Evolutionary conservation across 2,329 filamentous ascomycete species (phyloP), one percentile per base, ranked within the genome.

Genomic region (Balansia obtecta): DNA sequence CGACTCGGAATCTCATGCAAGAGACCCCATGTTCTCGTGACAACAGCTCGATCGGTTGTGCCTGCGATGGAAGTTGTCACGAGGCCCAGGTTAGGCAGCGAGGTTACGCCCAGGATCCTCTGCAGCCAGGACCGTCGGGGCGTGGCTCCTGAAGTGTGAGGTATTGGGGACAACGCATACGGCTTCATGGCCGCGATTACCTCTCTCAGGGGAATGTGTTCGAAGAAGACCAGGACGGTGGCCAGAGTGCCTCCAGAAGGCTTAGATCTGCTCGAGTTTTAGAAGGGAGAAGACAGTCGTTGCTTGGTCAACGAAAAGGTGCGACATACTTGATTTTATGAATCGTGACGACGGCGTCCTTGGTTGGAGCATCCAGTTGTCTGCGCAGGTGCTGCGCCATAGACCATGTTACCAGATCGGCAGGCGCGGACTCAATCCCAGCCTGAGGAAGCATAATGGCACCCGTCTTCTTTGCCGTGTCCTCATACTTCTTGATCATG

Each of bases 191-290:
- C 66, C 3, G 64, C 66, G 13, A 59, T 60, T 6, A 83, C 55
- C 48, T 82, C 68, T 45, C 69, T 65, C 16, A 77, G 47, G 20
- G 68, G 66, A 58, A 74, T 81, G 44, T 65, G 63, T 27, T 83
- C 79, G 51, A 80, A 70, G 20, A 81, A 56, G 45, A 63, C 75
- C 13, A 96, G 64, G 4, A 82, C 69, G 0, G 88, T 89, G 34
- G 78, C 73, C 4, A 90, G 66, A 2, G 86, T 83, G 45, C 82
- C 82, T n/a, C 82, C 82, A 1, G 81, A 85, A 2, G 79, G 74
- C 1, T 65, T 58, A 50, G 58, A 54, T 30, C 61, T 63, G 38
- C 15, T 34, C 10, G 47, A 48, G 32, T 20, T 48, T 40, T 37
- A n/a, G 44, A 18, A 18, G 41, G 11, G 20, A 37, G 37, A 6